Evolutionary conservation across 441 rosid genomes (phyloP), one percentile per base, ranked within the genome.

Genomic region (Pelargonium myrrhifolium): DNA sequence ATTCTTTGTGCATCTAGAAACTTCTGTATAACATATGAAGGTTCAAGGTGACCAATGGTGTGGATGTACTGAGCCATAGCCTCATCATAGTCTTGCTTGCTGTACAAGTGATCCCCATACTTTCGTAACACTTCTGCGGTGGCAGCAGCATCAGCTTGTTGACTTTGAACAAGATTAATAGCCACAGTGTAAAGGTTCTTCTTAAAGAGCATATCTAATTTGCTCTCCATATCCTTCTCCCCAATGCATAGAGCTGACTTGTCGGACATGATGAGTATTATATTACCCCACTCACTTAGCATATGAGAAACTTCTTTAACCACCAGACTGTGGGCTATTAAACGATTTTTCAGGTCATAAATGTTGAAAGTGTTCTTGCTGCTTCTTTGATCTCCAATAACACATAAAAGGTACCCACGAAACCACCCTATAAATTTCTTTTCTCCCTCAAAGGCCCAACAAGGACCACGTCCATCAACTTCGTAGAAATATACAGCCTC

Each of bases 381-480:
- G 72, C 71, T 89, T 81, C 97, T 86, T 71, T 91, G 96, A 73
- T 91, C 97, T 26, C 87, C 82, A 77, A 91, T 86, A 75, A 94
- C 97, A 73, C 96, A 94, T 71, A 89, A 67, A 69, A 94, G 87
- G 69, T 94, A 89, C 66, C 97, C 97, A 65, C 99, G 91, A 71
- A 89, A 91, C 97, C 97, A 94, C 12, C 99, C 97, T 42, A 91
- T 66, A 58, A 88, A 83, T 69, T 85, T 89, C 82, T 91, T 94
- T 86, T 94, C 97, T 64, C 99, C 99, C 75, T 91, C 97, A 76
- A 94, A 94, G 66, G 97, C 99, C 99, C 97, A 89, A 79, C 99
- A 94, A 43, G 97, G 97, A 77, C 97, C 99, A 31, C 96, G 96
- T 10, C 99, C 99, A 80, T 94, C 99, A 78, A 91, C 86, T 76